These are phyloP conservation scores for Aristolochia californica DNA, from an alignment of 164 flowering plant genomes.

Conservation along the genomic window DNA sequence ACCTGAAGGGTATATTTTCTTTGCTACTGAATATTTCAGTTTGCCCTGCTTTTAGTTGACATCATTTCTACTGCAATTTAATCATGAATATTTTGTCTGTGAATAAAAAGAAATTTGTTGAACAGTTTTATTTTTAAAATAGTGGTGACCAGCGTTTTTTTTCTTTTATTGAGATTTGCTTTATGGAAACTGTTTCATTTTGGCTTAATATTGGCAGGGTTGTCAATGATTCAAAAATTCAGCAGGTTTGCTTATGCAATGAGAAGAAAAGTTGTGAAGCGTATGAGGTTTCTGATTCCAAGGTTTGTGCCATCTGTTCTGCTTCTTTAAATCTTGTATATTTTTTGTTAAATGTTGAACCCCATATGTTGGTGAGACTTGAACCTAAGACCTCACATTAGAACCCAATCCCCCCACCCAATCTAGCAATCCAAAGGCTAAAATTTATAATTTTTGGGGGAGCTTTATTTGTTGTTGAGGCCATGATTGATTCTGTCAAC, in stretches of 20 bases:
- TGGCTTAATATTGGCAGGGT: slow-evolving; percentile 18
- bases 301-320: too few species aligned
- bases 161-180: not conserved
- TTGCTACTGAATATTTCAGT: not conserved
- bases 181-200: not conserved
- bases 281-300: not conserved
- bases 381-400: too few species aligned
- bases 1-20: too few species aligned
- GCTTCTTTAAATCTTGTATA: not conserved
- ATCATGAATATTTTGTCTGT: not conserved
- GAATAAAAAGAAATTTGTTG: not conserved
- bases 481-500: too few species aligned
- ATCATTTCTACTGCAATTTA: not conserved
- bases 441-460: too few species aligned
- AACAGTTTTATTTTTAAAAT: not conserved
- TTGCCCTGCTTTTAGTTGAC: not conserved
- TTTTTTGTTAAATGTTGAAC: not conserved
- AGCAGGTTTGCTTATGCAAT: slow-evolving; percentile 14
- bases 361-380: not conserved
- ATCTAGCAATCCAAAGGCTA: too few species aligned
- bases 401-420: too few species aligned
- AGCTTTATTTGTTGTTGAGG: too few species aligned
- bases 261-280: not conserved
- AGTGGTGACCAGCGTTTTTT: not conserved
- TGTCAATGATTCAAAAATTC: slow-evolving; percentile 11